Base-by-base conservation (phyloP, 83 land plant species). In the Diphasiastrum complanatum region DNA sequence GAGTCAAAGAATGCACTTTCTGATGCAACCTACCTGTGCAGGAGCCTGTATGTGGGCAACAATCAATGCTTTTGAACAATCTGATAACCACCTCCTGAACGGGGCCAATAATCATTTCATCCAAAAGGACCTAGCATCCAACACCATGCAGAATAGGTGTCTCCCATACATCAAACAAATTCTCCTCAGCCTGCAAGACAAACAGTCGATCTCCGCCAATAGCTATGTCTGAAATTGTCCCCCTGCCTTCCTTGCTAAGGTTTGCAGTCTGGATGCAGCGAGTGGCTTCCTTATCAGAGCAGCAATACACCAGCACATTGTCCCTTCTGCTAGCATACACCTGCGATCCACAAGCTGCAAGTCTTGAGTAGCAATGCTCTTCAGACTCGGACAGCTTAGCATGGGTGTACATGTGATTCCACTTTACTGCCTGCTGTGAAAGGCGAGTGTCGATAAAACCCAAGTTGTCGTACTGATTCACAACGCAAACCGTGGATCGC, bases 121-220 rank as follows among this genome's bases (percentile, higher is more conserved):
- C n/a, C n/a, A n/a, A n/a, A n/a, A n/a, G n/a, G n/a, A n/a, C n/a
- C n/a, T n/a, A n/a, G n/a, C n/a, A n/a, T n/a, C n/a, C n/a, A n/a
- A n/a, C n/a, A n/a, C n/a, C n/a, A n/a, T n/a, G n/a, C n/a, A n/a
- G n/a, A n/a, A n/a, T n/a, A n/a, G 84, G 89, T 14, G 86, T 77
- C 54, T 91, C 89, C 97, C 97, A 91, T 0, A 91, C 82, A 75
- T 91, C 93, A 59, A 87, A 84, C 62, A 91, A 81, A 75, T 87
- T 77, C 41, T 87, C 90, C 36, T 87, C 97, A 65, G 76, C 79
- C 47, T 84, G 93, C 12, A 91, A 72, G 1, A 79, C 89, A 59
- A 91, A 91, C n/a, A 91, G 77, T 2, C 93, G 48, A 65, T 87
- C 95, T 0, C 97, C 97, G 4, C 95, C 97, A 3, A 91, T 82